Conservation (phyloP, 2,329 filamentous ascomycete species). For the Hortaea werneckii region DNA sequence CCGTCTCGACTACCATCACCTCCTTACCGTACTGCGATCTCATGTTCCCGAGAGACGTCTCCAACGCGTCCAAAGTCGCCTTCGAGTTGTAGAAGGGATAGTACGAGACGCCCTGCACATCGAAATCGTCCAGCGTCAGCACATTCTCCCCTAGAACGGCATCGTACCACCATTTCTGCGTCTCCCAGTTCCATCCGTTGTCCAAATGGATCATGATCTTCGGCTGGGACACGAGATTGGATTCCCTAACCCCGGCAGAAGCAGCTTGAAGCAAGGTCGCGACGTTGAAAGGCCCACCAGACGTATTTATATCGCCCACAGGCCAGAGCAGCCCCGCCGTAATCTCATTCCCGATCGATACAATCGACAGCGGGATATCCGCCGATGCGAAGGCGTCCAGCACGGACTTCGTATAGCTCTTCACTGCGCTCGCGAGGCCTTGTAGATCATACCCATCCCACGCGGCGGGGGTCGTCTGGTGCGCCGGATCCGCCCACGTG, state of each 20-base stretch:
- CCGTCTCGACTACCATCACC: slow-evolving; percentile 21
- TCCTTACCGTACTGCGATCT: slow-evolving; percentile 17
- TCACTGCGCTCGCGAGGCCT: slow-evolving; percentile 20
- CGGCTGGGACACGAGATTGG: slow-evolving; percentile 14
- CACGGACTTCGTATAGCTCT: slow-evolving; percentile 24
- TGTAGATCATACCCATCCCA: slow-evolving; percentile 25
- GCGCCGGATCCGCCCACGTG: slow-evolving; percentile 27
- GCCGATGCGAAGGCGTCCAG: slow-evolving; percentile 31
- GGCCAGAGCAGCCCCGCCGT: slow-evolving; percentile 27
- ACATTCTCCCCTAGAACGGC: slow-evolving; percentile 17
- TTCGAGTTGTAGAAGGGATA: slow-evolving; percentile 22
- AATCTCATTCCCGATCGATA: slow-evolving; percentile 32
- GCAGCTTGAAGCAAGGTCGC: slow-evolving; percentile 23
- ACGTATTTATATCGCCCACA: slow-evolving; percentile 19
- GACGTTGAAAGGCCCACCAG: slow-evolving; percentile 21
- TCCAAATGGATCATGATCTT: slow-evolving; percentile 24
- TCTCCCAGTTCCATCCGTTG: slow-evolving; percentile 23
- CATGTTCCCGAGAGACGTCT: slow-evolving; percentile 14
- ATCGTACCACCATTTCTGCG: slow-evolving; percentile 24
- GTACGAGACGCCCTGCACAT: slow-evolving; percentile 21
- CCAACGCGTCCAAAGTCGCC: slow-evolving; percentile 17
- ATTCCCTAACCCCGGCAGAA: slow-evolving; percentile 20
- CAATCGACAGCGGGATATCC: slow-evolving; percentile 29
- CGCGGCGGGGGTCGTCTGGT: slow-evolving; percentile 22
- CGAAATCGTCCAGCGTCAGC: slow-evolving; percentile 15